Evolutionary conservation across 2,329 filamentous ascomycete species (phyloP).

Genomic region (Stylonectria norvegica): DNA sequence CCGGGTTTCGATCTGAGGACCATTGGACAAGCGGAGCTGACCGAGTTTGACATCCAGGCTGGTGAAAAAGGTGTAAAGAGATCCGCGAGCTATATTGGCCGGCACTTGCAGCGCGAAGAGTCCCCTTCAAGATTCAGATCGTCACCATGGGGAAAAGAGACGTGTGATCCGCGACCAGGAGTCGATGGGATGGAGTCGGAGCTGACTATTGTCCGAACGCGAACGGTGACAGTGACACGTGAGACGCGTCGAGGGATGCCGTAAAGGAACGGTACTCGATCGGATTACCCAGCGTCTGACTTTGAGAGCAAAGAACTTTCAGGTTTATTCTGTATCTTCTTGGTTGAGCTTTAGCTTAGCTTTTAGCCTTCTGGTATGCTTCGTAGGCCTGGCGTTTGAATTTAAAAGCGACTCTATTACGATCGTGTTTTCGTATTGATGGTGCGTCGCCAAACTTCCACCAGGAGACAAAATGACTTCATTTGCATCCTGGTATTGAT

Average conservation of each 20-base stretch:
- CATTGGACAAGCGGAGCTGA: constrained; percentile 20
- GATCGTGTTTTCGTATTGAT: too few species aligned
- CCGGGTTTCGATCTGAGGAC: constrained; percentile 21
- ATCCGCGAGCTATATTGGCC: constrained; percentile 11
- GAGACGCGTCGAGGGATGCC: constrained; percentile 7
- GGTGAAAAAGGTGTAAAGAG: constrained; percentile 10
- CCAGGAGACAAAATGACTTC: too few species aligned
- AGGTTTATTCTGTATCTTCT: too few species aligned
- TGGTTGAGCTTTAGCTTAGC: too few species aligned
- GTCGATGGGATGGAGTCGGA: constrained; percentile 19
- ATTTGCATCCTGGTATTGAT: too few species aligned
- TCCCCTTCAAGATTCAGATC: constrained; percentile 21
- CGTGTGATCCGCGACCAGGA: constrained; percentile 9
- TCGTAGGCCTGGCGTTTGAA: too few species aligned
- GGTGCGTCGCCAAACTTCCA: too few species aligned
- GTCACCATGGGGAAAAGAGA: constrained; percentile 7
- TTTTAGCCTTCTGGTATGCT: too few species aligned
- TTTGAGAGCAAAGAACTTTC: too few species aligned
- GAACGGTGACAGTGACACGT: constrained; percentile 23
- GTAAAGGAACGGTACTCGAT: constrained; percentile 1
- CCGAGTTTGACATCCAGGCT: constrained; percentile 15
- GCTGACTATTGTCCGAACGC: constrained; percentile 23
- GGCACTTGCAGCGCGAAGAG: constrained; percentile 20
- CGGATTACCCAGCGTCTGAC: too few species aligned
- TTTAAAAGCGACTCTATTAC: too few species aligned